Percentiles rank a stretch among this genome's conserved stretches.
Evolutionary conservation across 495 filamentous ascomycete genomes (phyloP).

Genomic region (Aspergillus egyptiacus): DNA sequence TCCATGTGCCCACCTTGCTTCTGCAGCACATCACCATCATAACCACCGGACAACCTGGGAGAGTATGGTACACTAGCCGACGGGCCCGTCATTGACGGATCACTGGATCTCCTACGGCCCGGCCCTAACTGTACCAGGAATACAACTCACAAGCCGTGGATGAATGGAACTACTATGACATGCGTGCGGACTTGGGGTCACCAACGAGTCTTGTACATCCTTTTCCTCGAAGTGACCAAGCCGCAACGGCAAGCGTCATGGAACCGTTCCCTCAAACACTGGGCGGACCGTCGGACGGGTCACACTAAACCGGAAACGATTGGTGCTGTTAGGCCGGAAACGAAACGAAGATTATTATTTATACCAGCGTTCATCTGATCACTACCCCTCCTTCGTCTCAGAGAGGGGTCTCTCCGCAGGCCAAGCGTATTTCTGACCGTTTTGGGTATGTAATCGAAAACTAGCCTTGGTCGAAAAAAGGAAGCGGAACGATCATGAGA

Average conservation of each 20-base stretch:
- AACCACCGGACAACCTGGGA: conserved; percentile 9
- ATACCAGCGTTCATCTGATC: conserved; percentile 24
- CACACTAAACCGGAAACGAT: conserved; percentile 17
- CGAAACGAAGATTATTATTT: conserved; percentile 8
- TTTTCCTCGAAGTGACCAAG: conserved; percentile 1
- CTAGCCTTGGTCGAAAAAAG: conserved; percentile 10
- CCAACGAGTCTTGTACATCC: conserved; percentile 8
- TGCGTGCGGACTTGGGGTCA: background rate
- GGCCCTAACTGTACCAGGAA: conserved; percentile 24
- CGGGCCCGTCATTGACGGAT: conserved; percentile 12
- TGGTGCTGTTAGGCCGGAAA: conserved; percentile 2
- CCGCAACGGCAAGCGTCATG: background rate
- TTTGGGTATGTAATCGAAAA: conserved; percentile 16
- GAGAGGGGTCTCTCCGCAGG: background rate
- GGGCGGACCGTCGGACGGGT: conserved; percentile 8
- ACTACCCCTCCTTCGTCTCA: conserved; percentile 12
- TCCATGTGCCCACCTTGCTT: conserved; percentile 17
- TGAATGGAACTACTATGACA: conserved; percentile 2
- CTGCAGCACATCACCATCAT: conserved; percentile 17
- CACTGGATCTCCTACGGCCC: conserved; percentile 21
- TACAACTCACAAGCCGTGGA: conserved; percentile 1
- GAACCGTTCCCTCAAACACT: conserved; percentile 6
- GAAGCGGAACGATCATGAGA: conserved; percentile 21
- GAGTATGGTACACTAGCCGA: background rate
- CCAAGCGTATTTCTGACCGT: conserved; percentile 1